Percentiles rank a stretch among this genome's conserved stretches.
Evolutionary conservation across 306 rosid species (phyloP).

Genomic region (Cicer cuneatum): DNA sequence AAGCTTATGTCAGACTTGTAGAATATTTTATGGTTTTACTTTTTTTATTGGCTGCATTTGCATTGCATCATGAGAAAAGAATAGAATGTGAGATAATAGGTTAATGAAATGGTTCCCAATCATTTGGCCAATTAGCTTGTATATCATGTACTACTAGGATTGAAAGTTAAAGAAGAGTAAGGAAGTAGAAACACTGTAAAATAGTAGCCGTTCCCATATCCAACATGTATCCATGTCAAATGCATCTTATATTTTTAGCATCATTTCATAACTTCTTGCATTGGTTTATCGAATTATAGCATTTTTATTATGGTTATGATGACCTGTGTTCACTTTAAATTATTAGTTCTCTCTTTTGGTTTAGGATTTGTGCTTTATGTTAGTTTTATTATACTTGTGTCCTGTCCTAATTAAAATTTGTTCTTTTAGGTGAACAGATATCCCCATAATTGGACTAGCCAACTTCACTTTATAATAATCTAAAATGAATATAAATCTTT

Average conservation of each 20-base stretch:
- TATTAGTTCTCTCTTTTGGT: background rate
- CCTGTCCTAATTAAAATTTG: background rate
- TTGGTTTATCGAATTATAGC: background rate
- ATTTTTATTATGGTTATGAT: background rate
- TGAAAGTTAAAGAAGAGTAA: background rate
- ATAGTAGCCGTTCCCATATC: background rate
- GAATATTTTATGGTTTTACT: slow-evolving; percentile 18
- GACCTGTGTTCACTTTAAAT: background rate
- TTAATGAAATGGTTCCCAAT: slow-evolving; percentile 11
- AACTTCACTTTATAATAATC: slow-evolving; percentile 8
- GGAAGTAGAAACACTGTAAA: background rate
- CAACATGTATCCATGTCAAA: background rate
- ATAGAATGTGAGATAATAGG: background rate
- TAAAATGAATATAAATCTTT: slow-evolving; percentile 14
- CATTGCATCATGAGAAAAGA: background rate
- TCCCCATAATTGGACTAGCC: background rate
- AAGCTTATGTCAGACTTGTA: background rate
- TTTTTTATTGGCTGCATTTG: slow-evolving; percentile 8
- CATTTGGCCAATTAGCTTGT: slow-evolving; percentile 26
- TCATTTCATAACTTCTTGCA: background rate
- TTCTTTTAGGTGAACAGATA: background rate
- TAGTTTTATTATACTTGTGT: background rate
- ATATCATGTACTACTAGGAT: slow-evolving; percentile 2
- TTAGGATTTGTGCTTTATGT: background rate
- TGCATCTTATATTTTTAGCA: background rate